Percentiles rank a stretch among this genome's conserved stretches.
Evolutionary conservation across 176 grass and related monocot species (phyloP).

Genomic region (Musa schizocarpa): DNA sequence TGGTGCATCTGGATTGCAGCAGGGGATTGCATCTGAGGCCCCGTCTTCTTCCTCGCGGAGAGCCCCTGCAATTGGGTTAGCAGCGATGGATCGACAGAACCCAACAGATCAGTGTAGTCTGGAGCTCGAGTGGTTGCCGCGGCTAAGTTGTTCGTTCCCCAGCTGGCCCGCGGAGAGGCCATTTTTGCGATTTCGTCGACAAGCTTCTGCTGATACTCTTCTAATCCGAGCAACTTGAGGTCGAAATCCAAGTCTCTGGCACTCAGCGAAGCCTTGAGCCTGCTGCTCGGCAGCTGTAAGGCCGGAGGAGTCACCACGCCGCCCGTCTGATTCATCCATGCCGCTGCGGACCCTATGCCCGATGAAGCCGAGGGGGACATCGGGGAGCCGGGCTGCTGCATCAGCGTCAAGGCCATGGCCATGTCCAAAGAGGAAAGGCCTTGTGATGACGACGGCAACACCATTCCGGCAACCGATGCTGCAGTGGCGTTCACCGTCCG

Average conservation of each 20-base stretch:
- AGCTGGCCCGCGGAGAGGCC: conserved; percentile 2
- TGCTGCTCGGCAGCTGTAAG: conserved; percentile 7
- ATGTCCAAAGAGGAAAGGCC: conserved; percentile 14
- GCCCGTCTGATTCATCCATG: conserved; percentile 2
- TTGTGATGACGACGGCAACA: neutral
- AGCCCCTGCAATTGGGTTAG: conserved; percentile 14
- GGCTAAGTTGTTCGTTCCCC: neutral
- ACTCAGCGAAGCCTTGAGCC: conserved; percentile 10
- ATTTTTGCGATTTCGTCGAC: conserved; percentile 8
- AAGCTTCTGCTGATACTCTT: conserved; percentile 16
- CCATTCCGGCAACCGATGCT: conserved; percentile 3
- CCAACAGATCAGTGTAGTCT: conserved; percentile 1
- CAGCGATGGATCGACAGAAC: conserved; percentile 5
- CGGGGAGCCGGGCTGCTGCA: conserved; percentile 6
- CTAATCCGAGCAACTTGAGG: conserved; percentile 10
- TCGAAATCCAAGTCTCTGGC: conserved; percentile 6
- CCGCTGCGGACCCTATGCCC: neutral
- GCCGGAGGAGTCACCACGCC: neutral
- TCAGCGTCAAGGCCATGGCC: conserved; percentile 14
- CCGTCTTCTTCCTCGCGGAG: conserved; percentile 4
- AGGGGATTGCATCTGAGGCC: conserved; percentile 13
- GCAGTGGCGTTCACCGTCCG: conserved; percentile 9
- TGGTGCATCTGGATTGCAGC: conserved; percentile 60
- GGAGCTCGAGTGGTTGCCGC: neutral
- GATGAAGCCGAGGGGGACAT: conserved; percentile 4